These are phyloP conservation scores for Metarhizium brunneum DNA, from an alignment of 2,329 filamentous ascomycete species.

Conservation along the genomic window DNA sequence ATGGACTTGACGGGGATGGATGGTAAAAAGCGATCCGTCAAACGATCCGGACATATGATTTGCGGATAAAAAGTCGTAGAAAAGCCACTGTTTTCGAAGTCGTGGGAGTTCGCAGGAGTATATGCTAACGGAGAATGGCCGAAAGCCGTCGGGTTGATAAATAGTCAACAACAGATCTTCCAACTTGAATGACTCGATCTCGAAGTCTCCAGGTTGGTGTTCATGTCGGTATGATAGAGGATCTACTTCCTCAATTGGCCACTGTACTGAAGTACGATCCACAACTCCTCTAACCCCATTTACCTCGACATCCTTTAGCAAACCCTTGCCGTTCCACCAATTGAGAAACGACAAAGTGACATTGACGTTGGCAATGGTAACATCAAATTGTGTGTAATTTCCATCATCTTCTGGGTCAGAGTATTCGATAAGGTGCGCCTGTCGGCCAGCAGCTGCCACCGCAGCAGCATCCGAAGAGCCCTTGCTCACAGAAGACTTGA, in stretches of 20 bases:
- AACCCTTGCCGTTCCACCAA: constrained; percentile 95
- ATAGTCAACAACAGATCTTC: constrained; percentile 87
- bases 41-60: constrained; percentile 95
- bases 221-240: constrained; percentile 81
- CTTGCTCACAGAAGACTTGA: constrained; percentile 77
- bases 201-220: constrained; percentile 87
- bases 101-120: constrained; percentile 92
- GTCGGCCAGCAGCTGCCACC: constrained; percentile 66
- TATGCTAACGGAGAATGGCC: constrained; percentile 93
- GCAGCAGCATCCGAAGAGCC: constrained; percentile 84
- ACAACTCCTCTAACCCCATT: constrained; percentile 88
- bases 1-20: constrained; percentile 87
- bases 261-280: constrained; percentile 76
- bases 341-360: constrained; percentile 96
- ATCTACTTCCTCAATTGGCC: constrained; percentile 56
- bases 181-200: constrained; percentile 94
- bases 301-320: constrained; percentile 85
- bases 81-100: constrained; percentile 90
- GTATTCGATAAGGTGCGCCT: constrained; percentile 25
- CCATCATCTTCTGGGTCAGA: constrained; percentile 60
- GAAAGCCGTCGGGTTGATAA: constrained; percentile 81
- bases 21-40: constrained; percentile 92
- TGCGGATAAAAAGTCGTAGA: constrained; percentile 93
- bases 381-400: constrained; percentile 96
- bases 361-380: constrained; percentile 91